Conservation (phyloP, 345 rosid genomes). For the Toxicodendron radicans region DNA sequence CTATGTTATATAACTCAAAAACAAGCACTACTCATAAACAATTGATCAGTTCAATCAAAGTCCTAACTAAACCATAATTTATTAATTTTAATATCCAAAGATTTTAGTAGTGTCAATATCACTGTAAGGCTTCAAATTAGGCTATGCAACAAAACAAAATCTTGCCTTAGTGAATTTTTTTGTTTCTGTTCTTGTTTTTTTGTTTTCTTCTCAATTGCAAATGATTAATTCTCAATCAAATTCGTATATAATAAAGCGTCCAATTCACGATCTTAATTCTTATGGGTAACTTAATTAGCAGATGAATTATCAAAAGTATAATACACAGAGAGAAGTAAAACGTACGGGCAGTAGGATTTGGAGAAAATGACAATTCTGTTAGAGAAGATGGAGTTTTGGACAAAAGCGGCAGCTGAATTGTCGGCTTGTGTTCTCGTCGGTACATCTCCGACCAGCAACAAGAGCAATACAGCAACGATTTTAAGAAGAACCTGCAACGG, state of each 20-base stretch:
- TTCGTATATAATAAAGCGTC: not conserved
- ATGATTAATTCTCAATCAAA: not conserved
- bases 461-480: constrained; percentile 11
- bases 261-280: not conserved
- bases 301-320: not conserved
- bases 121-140: not conserved
- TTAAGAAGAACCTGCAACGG: constrained; percentile 4
- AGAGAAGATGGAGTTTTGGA: constrained; percentile 80
- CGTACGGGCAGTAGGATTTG: constrained; percentile 95
- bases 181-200: too few relatives aligned
- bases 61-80: not conserved
- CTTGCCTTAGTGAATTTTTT: too few relatives aligned
- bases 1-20: not conserved
- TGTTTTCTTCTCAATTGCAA: too few relatives aligned
- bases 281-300: not conserved
- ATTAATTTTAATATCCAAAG: not conserved
- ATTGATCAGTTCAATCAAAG: not conserved
- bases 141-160: not conserved
- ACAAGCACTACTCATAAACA: not conserved
- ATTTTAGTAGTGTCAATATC: not conserved
- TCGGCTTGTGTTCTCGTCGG: constrained; percentile 37
- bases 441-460: constrained; percentile 23
- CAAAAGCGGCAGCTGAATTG: constrained; percentile 75
- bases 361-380: constrained; percentile 90
- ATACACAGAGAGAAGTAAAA: constrained; percentile 3